phyloP scores from a whole-genome alignment of 2,329 filamentous ascomycete genomes.

The Curvularia sp. region DNA sequence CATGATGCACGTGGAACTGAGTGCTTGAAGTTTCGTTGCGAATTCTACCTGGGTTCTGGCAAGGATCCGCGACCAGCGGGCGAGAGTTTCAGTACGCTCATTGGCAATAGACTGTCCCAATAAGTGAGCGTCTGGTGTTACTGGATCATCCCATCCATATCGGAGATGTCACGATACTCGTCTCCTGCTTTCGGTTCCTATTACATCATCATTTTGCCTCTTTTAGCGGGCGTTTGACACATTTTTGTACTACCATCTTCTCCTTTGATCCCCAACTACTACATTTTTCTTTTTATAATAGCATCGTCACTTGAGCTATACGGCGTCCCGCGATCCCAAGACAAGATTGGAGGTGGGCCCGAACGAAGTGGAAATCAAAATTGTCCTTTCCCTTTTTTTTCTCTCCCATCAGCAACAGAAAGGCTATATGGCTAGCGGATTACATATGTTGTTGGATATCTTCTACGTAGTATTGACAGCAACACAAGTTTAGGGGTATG shows the following conservation, averaged over 20 bases:
- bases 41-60: slow-evolving; percentile 53
- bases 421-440: not conserved
- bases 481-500: not conserved
- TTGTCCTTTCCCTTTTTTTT: not conserved
- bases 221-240: slow-evolving; percentile 8
- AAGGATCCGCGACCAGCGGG: slow-evolving; percentile 37
- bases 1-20: slow-evolving; percentile 52
- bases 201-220: not conserved
- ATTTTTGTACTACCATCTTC: not conserved
- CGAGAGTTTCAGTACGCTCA: slow-evolving; percentile 35
- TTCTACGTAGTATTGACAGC: not conserved
- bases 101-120: slow-evolving; percentile 24
- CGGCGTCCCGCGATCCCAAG: not conserved
- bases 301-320: not conserved
- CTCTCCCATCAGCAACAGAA: not conserved
- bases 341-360: not conserved
- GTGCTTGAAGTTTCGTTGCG: slow-evolving; percentile 53
- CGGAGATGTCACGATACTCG: not conserved
- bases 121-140: not conserved
- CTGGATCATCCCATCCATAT: not conserved
- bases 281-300: not conserved
- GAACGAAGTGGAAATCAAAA: not conserved
- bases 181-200: not conserved
- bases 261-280: not conserved
- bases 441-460: not conserved